Conservation (phyloP, 176 grass and related monocot genomes). For the Alopecurus myosuroides region DNA sequence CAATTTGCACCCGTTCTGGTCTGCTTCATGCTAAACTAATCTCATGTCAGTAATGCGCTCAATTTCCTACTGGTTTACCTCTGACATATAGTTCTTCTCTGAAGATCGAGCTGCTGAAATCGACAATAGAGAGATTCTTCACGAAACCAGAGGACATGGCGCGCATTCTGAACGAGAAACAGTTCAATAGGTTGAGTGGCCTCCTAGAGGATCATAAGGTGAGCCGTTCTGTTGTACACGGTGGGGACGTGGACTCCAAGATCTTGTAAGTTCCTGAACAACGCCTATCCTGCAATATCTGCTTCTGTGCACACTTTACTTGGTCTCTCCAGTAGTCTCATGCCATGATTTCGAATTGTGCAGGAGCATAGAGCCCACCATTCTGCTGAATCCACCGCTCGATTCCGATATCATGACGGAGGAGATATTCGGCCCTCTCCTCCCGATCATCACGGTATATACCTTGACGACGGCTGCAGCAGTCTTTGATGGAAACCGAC, state of each 20-base stretch:
- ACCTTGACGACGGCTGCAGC: not conserved
- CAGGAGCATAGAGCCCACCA: slow-evolving; percentile 74
- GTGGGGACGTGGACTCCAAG: slow-evolving; percentile 46
- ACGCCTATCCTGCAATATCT: not conserved
- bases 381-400: slow-evolving; percentile 61
- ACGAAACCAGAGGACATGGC: slow-evolving; percentile 34
- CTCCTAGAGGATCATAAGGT: slow-evolving; percentile 56
- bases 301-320: not conserved
- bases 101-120: slow-evolving; percentile 70
- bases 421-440: slow-evolving; percentile 82
- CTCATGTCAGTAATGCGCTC: no score
- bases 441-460: slow-evolving; percentile 73
- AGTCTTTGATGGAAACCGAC: not conserved
- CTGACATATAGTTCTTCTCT: slow-evolving; percentile 20
- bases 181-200: slow-evolving; percentile 46
- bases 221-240: slow-evolving; percentile 47
- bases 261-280: slow-evolving; percentile 34
- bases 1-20: slow-evolving; percentile 62
- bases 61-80: not conserved
- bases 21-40: not conserved
- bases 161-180: slow-evolving; percentile 49
- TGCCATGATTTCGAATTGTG: not conserved
- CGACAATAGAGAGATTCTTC: slow-evolving; percentile 50
- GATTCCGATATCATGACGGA: slow-evolving; percentile 81
- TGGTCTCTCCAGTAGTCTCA: not conserved